Percentiles rank a stretch among this genome's conserved stretches.
Conservation (phyloP, 192 early-diverging fungal species). For the Rhizophagus sp. region DNA sequence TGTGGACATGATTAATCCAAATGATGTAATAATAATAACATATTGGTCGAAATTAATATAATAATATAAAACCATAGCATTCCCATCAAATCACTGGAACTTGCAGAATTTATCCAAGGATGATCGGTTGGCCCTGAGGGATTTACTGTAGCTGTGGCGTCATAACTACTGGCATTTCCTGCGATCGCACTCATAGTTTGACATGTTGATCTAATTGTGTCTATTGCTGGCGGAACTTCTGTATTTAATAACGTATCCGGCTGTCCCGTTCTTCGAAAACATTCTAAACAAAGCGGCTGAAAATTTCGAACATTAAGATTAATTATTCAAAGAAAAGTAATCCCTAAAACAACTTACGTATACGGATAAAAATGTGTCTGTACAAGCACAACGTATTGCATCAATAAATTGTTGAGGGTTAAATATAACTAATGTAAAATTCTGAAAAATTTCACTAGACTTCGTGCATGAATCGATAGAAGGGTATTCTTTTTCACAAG, state of each 20-base stretch:
- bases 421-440: not conserved
- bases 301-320: not conserved
- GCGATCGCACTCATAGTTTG: not conserved
- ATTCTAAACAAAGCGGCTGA: slow-evolving; percentile 9
- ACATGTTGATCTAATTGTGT: slow-evolving; percentile 3
- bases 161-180: slow-evolving; percentile 18
- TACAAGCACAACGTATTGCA: not conserved
- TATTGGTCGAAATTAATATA: no score
- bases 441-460: not conserved
- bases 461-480: slow-evolving; percentile 14
- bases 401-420: slow-evolving; percentile 8
- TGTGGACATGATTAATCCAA: no score
- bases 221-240: slow-evolving; percentile 8
- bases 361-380: slow-evolving; percentile 3
- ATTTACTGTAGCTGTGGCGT: not conserved
- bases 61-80: no score
- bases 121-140: not conserved
- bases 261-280: slow-evolving; percentile 12
- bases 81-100: not conserved
- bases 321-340: not conserved
- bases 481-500: slow-evolving; percentile 10
- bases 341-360: not conserved
- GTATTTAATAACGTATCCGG: slow-evolving; percentile 4
- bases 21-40: no score
- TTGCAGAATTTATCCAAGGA: not conserved